phyloP scores from a whole-genome alignment of 2,329 filamentous ascomycete species.

The Fusarium temperatum region DNA sequence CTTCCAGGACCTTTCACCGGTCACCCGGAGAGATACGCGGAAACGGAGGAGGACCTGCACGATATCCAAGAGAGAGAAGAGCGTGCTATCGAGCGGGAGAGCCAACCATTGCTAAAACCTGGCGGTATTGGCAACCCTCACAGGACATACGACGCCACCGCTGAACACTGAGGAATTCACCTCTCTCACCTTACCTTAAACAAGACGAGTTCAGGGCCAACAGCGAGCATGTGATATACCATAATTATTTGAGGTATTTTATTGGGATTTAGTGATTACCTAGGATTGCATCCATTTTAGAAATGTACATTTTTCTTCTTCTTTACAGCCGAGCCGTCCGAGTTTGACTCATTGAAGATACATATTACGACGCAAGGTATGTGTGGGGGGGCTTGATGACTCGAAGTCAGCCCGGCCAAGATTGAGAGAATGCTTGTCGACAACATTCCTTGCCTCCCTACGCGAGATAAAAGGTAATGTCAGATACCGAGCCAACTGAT shows the following conservation, averaged over 20 bases:
- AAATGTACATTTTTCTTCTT: slow-evolving; percentile 16
- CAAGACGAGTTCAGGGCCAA: slow-evolving; percentile 8
- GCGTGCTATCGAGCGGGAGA: slow-evolving; percentile 59
- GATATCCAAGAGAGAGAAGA: slow-evolving; percentile 62
- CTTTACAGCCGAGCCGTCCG: not conserved
- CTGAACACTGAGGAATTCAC: slow-evolving; percentile 21
- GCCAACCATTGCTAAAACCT: slow-evolving; percentile 59
- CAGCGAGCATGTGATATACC: slow-evolving; percentile 40
- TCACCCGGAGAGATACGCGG: slow-evolving; percentile 62
- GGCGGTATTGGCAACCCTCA: slow-evolving; percentile 60
- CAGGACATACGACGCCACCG: slow-evolving; percentile 50
- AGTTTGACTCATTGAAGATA: slow-evolving; percentile 16
- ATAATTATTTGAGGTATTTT: slow-evolving; percentile 10
- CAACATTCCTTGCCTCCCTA: slow-evolving; percentile 6
- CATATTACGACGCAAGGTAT: not conserved
- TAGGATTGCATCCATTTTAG: slow-evolving; percentile 26
- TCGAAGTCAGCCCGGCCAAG: slow-evolving; percentile 11
- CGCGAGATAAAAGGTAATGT: not conserved
- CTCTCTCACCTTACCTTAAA: not conserved
- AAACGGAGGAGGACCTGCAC: slow-evolving; percentile 61
- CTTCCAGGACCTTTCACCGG: slow-evolving; percentile 61
- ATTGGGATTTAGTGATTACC: slow-evolving; percentile 23
- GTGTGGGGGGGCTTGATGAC: slow-evolving; percentile 33
- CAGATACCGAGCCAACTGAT: not conserved
- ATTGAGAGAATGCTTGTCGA: not conserved